Percentiles rank a stretch among this genome's conserved stretches.
Evolutionary conservation across 345 rosid genomes (phyloP).

Genomic region (Aethionema arabicum): DNA sequence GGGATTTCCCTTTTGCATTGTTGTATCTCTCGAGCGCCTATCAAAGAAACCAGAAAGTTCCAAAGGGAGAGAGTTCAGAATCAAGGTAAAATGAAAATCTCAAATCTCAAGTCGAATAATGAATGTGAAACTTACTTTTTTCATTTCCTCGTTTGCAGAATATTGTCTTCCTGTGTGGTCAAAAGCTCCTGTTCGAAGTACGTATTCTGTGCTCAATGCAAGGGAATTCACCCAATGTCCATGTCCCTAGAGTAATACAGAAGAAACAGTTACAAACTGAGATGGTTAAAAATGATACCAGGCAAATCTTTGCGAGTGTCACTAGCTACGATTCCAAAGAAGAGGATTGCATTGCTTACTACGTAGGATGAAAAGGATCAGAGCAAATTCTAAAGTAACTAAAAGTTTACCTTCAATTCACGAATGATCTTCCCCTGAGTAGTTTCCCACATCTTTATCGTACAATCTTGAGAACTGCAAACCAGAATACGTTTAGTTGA

Average conservation of each 20-base stretch:
- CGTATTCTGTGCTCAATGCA: conserved; percentile 91
- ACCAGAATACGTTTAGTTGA: conserved; percentile 26
- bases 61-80: conserved; percentile 19
- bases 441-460: conserved; percentile 98
- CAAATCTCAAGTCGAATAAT: not conserved
- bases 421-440: conserved; percentile 94
- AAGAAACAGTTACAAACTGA: not conserved
- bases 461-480: conserved; percentile 89
- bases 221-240: conserved; percentile 98
- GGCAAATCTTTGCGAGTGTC: not conserved
- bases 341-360: conserved; percentile 5
- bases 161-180: conserved; percentile 82
- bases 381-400: not conserved
- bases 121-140: conserved; percentile 48
- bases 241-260: conserved; percentile 67
- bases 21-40: conserved; percentile 85
- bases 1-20: conserved; percentile 70
- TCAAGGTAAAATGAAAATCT: conserved; percentile 8
- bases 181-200: conserved; percentile 94
- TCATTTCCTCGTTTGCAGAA: conserved; percentile 79
- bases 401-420: conserved; percentile 71
- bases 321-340: not conserved
- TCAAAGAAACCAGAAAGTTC: conserved; percentile 16
- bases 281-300: conserved; percentile 4
- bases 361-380: not conserved